These are phyloP conservation scores for Paxillus rubicundulus DNA, from an alignment of 768 basidiomycete genomes.

Conservation along the genomic window DNA sequence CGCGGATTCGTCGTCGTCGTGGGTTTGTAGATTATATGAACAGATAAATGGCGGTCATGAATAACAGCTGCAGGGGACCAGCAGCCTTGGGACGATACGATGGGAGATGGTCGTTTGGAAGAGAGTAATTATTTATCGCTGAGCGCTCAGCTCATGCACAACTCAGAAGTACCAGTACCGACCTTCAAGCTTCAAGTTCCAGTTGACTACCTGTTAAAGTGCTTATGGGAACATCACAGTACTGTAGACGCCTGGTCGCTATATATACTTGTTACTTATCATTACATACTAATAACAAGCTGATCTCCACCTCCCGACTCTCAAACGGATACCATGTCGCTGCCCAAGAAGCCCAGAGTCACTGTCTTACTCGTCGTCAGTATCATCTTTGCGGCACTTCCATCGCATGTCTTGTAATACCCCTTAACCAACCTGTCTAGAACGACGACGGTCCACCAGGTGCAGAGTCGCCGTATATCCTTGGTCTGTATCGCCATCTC, in stretches of 20 bases:
- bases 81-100: not conserved
- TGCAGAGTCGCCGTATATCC: conserved; percentile 70
- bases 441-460: conserved; percentile 86
- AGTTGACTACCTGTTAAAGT: conserved; percentile 2
- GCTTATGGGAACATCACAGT: conserved; percentile 20
- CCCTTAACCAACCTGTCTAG: conserved; percentile 32
- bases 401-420: not conserved
- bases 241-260: no score
- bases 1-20: conserved; percentile 5
- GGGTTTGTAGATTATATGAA: not conserved
- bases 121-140: not conserved
- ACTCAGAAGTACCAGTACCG: not conserved
- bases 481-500: conserved; percentile 64
- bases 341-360: conserved; percentile 21
- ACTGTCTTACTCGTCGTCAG: conserved; percentile 48
- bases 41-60: conserved; percentile 14
- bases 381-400: conserved; percentile 4
- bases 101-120: not conserved
- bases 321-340: not conserved
- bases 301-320: no score
- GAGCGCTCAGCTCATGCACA: not conserved
- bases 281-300: no score
- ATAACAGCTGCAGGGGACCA: conserved; percentile 9
- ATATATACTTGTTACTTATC: no score
- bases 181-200: not conserved